phyloP scores from a whole-genome alignment of 73 alveolate genomes.

The Paraurostyla sp. region DNA sequence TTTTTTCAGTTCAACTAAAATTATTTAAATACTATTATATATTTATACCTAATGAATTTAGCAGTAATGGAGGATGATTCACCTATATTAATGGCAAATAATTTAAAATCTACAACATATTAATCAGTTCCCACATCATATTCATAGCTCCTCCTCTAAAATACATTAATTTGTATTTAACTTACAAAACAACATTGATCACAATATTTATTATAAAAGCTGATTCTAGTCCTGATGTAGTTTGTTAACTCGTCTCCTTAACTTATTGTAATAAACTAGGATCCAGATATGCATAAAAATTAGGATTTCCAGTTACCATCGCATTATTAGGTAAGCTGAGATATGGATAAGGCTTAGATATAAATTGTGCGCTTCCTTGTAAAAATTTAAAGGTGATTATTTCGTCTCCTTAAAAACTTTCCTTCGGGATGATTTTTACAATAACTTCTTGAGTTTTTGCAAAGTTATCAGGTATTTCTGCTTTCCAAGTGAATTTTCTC shows the following conservation, averaged over 20 bases:
- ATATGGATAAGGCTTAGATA: neutral
- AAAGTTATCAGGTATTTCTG: neutral
- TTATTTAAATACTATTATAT: no score
- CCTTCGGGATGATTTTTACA: neutral
- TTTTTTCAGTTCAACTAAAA: neutral
- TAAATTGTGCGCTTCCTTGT: neutral
- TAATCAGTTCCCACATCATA: slow-evolving; percentile 8
- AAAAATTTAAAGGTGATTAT: neutral
- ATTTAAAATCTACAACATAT: slow-evolving; percentile 19
- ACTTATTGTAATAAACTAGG: neutral
- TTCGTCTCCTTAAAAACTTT: neutral
- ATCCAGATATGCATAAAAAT: neutral
- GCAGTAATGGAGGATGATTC: neutral
- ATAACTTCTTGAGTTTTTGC: neutral
- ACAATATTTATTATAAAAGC: neutral
- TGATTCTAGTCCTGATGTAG: neutral
- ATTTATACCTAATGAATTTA: neutral
- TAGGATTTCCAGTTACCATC: neutral
- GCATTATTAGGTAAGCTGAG: neutral
- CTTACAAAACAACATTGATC: neutral
- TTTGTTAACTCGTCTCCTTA: neutral
- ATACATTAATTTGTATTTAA: neutral
- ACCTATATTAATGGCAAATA: neutral
- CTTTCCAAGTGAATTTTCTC: neutral
- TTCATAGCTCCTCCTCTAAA: slow-evolving; percentile 15